Base-by-base conservation (phyloP, 257 asterid species). In the Hygrophila difformis region DNA sequence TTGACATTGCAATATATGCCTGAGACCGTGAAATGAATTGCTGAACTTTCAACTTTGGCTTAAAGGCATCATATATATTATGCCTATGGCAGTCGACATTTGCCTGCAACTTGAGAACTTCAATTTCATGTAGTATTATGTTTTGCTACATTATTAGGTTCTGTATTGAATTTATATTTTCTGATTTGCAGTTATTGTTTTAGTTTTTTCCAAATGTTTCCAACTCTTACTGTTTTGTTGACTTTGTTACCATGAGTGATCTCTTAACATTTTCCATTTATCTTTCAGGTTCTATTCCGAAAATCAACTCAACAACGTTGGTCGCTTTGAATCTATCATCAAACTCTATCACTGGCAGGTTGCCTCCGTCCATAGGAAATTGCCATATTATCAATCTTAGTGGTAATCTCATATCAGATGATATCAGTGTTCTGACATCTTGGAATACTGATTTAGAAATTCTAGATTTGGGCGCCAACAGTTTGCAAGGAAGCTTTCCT, bases 381-480 rank as follows among this genome's bases (percentile, higher is more conserved):
- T 77, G 89, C 57, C 47, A 12, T 26, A 28, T 66, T 36, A 69
- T 78, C 44, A 89, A 84, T 64, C 72, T 84, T 44, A 77, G 93
- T 67, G 53, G 55, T 53, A 84, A 84, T 64, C 56, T 50, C 55
- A 65, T 84, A 11, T 58, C 75, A 15, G 72, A 57, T 57, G 75
- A 75, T 43, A 52, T 81, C 14, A 43, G 70, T 41, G 72, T 55
- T 19, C 58, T 74, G 47, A 49, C 59, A 45, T 64, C 52, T 13
- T 84, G 95, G 95, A 81, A 68, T 44, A 38, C 53, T 43, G 58
- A 64, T 56, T 39, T 81, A 56, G 87, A 81, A 74, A 39, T 73
- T 51, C 54, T 84, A 26, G 95, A 84, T 61, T 59, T 84, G 76
- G 73, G 89, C 73, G 73, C 79, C 44, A 84, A 84, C 60, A 35